Percentiles rank a stretch among this genome's conserved stretches.
These are phyloP conservation scores for Kernera saxatilis DNA, from an alignment of 345 rosid genomes.

Conservation along the genomic window DNA sequence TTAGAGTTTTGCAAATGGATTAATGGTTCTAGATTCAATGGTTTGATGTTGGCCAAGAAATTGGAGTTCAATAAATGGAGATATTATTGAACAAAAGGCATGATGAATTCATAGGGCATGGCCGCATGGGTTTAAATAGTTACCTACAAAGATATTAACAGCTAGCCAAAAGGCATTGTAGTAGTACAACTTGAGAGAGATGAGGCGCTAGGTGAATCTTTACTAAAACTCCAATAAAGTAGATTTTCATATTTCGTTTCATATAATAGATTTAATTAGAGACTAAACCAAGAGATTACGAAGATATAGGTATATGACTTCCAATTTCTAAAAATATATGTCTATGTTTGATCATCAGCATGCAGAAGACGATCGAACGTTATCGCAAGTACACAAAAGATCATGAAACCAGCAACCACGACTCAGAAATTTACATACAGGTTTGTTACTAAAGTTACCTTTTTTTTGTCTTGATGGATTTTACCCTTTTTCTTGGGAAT, in stretches of 20 bases:
- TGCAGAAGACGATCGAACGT: conserved; percentile 47
- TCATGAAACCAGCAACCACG: conserved; percentile 16
- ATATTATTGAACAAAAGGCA: not conserved
- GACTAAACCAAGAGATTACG: not conserved
- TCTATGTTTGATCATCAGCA: conserved; percentile 31
- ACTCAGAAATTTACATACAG: conserved; percentile 31
- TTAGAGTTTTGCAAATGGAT: not conserved
- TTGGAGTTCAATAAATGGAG: not conserved
- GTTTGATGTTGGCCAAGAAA: not conserved
- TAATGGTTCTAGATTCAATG: not conserved
- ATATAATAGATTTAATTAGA: not conserved
- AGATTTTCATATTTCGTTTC: not conserved
- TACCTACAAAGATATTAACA: conserved; percentile 15
- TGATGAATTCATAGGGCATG: conserved; percentile 1
- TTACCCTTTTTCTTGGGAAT: not conserved
- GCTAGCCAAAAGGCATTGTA: conserved; percentile 9
- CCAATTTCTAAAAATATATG: not conserved
- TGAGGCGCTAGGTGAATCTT: not conserved
- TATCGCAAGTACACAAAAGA: conserved; percentile 36
- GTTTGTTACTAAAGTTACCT: conserved; percentile 22
- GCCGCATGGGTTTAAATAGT: conserved; percentile 13
- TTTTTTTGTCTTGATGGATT: not conserved
- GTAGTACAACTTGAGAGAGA: conserved; percentile 2
- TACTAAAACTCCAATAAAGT: not conserved
- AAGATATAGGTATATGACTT: not conserved